Evolutionary conservation across 139 green algal genomes (phyloP).

Genomic region (Haematococcus sp.): DNA sequence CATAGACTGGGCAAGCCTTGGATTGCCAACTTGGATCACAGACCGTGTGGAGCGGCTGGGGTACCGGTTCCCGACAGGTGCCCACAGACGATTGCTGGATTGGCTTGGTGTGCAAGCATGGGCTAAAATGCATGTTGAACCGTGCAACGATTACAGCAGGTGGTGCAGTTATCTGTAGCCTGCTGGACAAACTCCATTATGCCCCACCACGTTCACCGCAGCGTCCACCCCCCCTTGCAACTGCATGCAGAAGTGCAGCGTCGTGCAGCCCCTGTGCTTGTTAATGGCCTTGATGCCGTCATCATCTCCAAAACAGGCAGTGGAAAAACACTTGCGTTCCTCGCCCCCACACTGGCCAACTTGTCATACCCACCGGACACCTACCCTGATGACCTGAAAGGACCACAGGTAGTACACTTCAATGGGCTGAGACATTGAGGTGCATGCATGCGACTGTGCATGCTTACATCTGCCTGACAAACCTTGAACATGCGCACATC

Average conservation of each 20-base stretch:
- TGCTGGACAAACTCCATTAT: too few relatives aligned
- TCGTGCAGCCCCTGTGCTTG: slow-evolving; percentile 49
- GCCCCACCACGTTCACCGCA: neutral
- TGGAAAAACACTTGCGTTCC: slow-evolving; percentile 82
- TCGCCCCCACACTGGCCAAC: slow-evolving; percentile 62
- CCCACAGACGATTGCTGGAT: too few relatives aligned
- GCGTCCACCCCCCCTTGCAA: neutral
- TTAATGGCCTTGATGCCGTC: slow-evolving; percentile 56
- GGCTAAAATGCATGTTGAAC: too few relatives aligned
- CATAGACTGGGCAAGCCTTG: slow-evolving; percentile 63
- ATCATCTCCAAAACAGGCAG: slow-evolving; percentile 69
- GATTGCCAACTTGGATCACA: slow-evolving; percentile 69
- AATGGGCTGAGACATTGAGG: too few relatives aligned
- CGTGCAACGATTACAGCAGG: too few relatives aligned
- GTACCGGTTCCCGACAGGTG: slow-evolving; percentile 69
- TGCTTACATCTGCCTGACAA: too few relatives aligned
- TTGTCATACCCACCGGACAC: slow-evolving; percentile 70
- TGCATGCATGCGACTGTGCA: too few relatives aligned
- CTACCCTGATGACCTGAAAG: slow-evolving; percentile 72
- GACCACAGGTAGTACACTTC: slow-evolving; percentile 26
- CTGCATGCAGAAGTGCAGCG: slow-evolving; percentile 70
- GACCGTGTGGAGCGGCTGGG: slow-evolving; percentile 70
- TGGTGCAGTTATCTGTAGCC: too few relatives aligned
- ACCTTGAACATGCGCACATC: too few relatives aligned
- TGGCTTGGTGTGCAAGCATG: too few relatives aligned